Evolutionary conservation across 164 flowering plant species (phyloP).

Genomic region (Akebia trifoliata): DNA sequence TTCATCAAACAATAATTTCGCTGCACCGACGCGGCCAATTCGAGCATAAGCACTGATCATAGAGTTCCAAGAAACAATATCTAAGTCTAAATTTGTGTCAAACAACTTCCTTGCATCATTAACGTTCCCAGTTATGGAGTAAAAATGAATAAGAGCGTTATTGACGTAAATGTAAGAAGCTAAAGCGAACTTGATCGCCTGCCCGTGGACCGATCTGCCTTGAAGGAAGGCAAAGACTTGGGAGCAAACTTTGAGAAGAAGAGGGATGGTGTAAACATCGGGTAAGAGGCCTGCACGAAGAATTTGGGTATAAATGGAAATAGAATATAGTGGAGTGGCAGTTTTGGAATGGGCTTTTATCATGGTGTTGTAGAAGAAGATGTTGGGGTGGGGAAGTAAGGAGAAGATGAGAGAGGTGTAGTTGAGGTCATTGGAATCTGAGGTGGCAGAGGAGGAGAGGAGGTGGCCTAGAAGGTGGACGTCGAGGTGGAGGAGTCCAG

Average conservation of each 20-base stretch:
- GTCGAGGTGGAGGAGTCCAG: slow-evolving; percentile 20
- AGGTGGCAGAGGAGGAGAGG: slow-evolving; percentile 9
- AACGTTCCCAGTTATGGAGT: slow-evolving; percentile 12
- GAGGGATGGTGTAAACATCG: slow-evolving; percentile 23
- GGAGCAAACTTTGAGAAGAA: slow-evolving; percentile 24
- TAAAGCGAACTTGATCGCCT: slow-evolving; percentile 21
- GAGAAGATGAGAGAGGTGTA: slow-evolving; percentile 20
- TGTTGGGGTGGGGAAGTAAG: slow-evolving; percentile 17
- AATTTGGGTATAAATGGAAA: slow-evolving; percentile 15
- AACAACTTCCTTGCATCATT: slow-evolving; percentile 19
- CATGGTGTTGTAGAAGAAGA: slow-evolving; percentile 24
- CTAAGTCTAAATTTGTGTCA: slow-evolving; percentile 9
- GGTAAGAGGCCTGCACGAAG: slow-evolving; percentile 16
- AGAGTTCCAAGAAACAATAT: slow-evolving; percentile 35
- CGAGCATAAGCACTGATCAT: slow-evolving; percentile 25
- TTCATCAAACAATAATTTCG: slow-evolving; percentile 21
- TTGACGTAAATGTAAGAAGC: slow-evolving; percentile 16
- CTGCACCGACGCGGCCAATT: slow-evolving; percentile 14
- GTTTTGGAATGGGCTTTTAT: slow-evolving; percentile 17
- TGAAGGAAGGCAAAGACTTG: slow-evolving; percentile 13
- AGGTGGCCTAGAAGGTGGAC: slow-evolving; percentile 21
- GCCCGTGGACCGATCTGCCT: slow-evolving; percentile 25
- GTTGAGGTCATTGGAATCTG: slow-evolving; percentile 8
- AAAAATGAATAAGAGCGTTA: slow-evolving; percentile 26
- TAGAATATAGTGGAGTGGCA: slow-evolving; percentile 2